These are phyloP conservation scores for Fusarium guadeloupense DNA, from an alignment of 2,329 filamentous ascomycete genomes.

Conservation along the genomic window DNA sequence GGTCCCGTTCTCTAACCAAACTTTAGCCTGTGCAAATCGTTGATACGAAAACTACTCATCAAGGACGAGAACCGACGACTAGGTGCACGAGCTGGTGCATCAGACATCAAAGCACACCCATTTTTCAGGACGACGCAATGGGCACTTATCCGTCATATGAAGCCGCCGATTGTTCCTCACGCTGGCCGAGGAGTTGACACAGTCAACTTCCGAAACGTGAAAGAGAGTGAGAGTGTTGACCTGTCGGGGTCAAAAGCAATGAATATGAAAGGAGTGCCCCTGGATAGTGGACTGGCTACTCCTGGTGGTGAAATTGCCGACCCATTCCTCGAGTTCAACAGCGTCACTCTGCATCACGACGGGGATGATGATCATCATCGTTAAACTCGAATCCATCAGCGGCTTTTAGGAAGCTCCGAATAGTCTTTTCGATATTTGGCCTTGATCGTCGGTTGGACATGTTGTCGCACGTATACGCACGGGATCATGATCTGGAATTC, in stretches of 20 bases:
- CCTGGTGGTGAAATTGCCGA: conserved; percentile 84
- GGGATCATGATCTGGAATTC: conserved; percentile 38
- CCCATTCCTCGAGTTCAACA: conserved; percentile 99
- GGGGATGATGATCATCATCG: conserved; percentile 72
- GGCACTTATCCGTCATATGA: conserved; percentile 97
- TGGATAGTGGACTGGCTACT: conserved; percentile 86
- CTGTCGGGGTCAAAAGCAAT: conserved; percentile 69
- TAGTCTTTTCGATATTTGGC: conserved; percentile 13
- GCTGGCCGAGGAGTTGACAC: conserved; percentile 92
- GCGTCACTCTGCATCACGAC: conserved; percentile 95
- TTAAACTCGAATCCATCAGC: conserved; percentile 3
- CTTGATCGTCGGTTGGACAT: conserved; percentile 24
- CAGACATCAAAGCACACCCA: conserved; percentile 93
- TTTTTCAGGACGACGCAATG: conserved; percentile 98
- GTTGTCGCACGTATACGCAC: conserved; percentile 37
- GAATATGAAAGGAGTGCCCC: conserved; percentile 77
- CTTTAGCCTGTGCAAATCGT: conserved; percentile 87
- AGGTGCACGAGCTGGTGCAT: conserved; percentile 92
- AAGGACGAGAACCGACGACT: conserved; percentile 96
- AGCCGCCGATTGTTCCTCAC: conserved; percentile 94
- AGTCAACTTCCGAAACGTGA: conserved; percentile 96
- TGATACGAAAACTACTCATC: conserved; percentile 96
- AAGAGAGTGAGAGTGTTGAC: conserved; percentile 95
- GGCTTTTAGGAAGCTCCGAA: conserved; percentile 4
- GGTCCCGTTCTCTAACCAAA: not conserved